Conservation (phyloP, 2,329 filamentous ascomycete genomes). For the Botrytis paeoniae region DNA sequence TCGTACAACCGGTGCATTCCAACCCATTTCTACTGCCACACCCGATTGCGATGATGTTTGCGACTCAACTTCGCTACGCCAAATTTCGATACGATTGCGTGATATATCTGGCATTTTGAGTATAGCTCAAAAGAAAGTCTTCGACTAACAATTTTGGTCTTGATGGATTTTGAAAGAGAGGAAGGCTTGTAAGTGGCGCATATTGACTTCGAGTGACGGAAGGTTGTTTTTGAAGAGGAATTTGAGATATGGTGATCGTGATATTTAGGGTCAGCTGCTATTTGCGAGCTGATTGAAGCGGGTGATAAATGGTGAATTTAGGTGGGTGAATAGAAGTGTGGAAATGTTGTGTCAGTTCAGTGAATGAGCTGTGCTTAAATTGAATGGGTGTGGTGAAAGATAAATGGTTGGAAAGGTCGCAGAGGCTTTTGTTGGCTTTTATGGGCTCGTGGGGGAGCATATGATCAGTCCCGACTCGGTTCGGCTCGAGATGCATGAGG, state of each 20-base stretch:
- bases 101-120: slow-evolving; percentile 14
- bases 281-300: slow-evolving; percentile 10
- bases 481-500: background rate
- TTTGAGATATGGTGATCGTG: background rate
- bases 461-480: slow-evolving; percentile 6
- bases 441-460: background rate
- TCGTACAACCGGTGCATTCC: background rate
- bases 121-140: background rate
- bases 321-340: background rate
- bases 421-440: background rate
- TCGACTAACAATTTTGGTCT: background rate
- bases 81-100: slow-evolving; percentile 15
- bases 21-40: background rate
- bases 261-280: slow-evolving; percentile 12
- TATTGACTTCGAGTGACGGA: background rate
- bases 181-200: background rate
- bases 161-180: background rate
- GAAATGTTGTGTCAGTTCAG: background rate
- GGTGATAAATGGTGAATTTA: slow-evolving; percentile 15
- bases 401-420: background rate
- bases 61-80: slow-evolving; percentile 15
- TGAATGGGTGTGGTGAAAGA: background rate
- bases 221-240: background rate
- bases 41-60: slow-evolving; percentile 11
- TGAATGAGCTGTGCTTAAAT: background rate